These are phyloP conservation scores for Diospyros kaki DNA, from an alignment of 148 eudicot genomes.

Conservation along the genomic window DNA sequence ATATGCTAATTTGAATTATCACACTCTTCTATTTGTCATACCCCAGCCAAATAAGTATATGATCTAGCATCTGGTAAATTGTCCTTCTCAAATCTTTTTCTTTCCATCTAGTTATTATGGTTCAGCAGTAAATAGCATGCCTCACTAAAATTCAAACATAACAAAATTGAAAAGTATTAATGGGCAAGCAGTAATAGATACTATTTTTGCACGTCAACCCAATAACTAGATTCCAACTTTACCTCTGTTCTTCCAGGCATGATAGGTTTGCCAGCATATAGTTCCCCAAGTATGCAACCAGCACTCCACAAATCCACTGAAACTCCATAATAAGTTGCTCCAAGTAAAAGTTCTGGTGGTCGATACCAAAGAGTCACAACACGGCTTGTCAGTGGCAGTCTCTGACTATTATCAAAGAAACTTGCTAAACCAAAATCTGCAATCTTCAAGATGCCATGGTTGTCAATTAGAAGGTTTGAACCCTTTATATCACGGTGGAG, in stretches of 20 bases:
- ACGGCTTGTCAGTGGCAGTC: constrained; percentile 66
- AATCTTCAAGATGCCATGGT: constrained; percentile 72
- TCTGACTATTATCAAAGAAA: constrained; percentile 42
- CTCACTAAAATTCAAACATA: neutral
- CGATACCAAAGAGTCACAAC: constrained; percentile 98
- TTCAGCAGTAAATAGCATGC: neutral
- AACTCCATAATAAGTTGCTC: constrained; percentile 67
- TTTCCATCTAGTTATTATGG: neutral
- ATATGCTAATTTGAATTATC: neutral
- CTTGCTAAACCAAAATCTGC: constrained; percentile 92
- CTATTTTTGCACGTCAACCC: neutral
- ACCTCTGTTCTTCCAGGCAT: constrained; percentile 98
- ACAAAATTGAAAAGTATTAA: neutral
- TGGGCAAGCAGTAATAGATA: neutral
- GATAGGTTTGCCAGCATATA: constrained; percentile 74
- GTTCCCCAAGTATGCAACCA: constrained; percentile 92
- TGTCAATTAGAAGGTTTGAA: constrained; percentile 77
- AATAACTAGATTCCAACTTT: constrained; percentile 12
- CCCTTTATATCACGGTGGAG: constrained; percentile 93
- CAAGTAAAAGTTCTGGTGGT: constrained; percentile 90
- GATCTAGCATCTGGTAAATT: neutral
- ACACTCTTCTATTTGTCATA: neutral
- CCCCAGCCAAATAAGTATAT: neutral
- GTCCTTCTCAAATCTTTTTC: neutral
- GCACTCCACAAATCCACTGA: constrained; percentile 88